Conservation (phyloP, 108 stramenopile genomes). For the Seminavis robusta region DNA sequence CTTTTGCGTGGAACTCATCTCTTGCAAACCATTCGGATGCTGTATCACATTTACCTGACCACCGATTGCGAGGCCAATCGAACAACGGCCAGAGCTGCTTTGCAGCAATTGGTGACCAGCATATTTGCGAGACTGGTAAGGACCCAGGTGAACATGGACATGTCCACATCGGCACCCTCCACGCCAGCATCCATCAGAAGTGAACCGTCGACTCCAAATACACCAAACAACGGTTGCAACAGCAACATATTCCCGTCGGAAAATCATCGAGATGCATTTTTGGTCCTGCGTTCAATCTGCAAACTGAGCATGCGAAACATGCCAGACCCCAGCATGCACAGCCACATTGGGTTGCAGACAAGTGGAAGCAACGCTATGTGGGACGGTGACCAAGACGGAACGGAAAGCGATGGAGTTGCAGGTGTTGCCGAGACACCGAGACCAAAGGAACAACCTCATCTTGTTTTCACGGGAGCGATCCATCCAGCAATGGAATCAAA, state of each 20-base stretch:
- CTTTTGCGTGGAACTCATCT: slow-evolving; percentile 84
- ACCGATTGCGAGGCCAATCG: slow-evolving; percentile 82
- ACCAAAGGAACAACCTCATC: neutral
- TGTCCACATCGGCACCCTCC: neutral
- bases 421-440: neutral
- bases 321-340: slow-evolving; percentile 21
- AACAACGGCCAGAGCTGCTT: slow-evolving; percentile 92
- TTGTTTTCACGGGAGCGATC: slow-evolving; percentile 36
- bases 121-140: slow-evolving; percentile 86
- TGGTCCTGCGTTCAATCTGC: slow-evolving; percentile 93
- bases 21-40: slow-evolving; percentile 87
- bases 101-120: slow-evolving; percentile 90
- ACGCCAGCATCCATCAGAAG: neutral
- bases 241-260: slow-evolving; percentile 67
- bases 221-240: neutral
- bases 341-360: slow-evolving; percentile 28
- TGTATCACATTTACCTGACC: slow-evolving; percentile 91
- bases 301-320: slow-evolving; percentile 85
- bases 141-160: slow-evolving; percentile 17
- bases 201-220: neutral
- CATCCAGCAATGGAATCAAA: slow-evolving; percentile 84
- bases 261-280: slow-evolving; percentile 93
- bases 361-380: slow-evolving; percentile 30
- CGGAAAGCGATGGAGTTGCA: neutral
- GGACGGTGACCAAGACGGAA: slow-evolving; percentile 18